These are phyloP conservation scores for Mycena filopes DNA, from an alignment of 768 basidiomycete genomes.

Conservation along the genomic window DNA sequence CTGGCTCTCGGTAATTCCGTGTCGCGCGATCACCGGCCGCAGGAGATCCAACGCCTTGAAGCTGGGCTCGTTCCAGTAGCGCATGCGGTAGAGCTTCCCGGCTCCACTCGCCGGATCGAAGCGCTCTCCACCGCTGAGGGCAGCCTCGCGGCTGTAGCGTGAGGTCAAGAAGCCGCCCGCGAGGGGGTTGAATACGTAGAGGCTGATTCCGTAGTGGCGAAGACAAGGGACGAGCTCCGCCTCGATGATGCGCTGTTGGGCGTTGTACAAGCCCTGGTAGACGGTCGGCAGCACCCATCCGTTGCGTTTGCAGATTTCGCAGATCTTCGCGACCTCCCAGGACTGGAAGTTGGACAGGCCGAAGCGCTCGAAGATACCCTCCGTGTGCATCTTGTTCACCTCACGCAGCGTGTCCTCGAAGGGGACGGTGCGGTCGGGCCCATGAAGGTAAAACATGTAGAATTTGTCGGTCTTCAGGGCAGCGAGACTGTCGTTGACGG, in stretches of 20 bases:
- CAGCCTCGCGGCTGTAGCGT: constrained; percentile 46
- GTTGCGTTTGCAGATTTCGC: constrained; percentile 52
- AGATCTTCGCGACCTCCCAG: constrained; percentile 47
- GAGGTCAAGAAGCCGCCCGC: constrained; percentile 57
- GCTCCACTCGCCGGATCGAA: constrained; percentile 53
- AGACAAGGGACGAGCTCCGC: constrained; percentile 43
- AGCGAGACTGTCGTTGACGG: constrained; percentile 50
- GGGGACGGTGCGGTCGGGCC: constrained; percentile 57
- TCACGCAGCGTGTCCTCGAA: constrained; percentile 56
- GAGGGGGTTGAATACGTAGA: constrained; percentile 56
- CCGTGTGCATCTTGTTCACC: constrained; percentile 51
- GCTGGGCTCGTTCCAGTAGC: constrained; percentile 11
- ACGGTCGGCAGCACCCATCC: constrained; percentile 56
- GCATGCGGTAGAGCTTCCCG: constrained; percentile 25
- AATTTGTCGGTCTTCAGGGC: constrained; percentile 53
- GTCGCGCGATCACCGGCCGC: constrained; percentile 44
- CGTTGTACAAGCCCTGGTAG: constrained; percentile 49
- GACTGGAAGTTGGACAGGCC: constrained; percentile 59
- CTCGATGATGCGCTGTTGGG: constrained; percentile 34
- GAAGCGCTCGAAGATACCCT: constrained; percentile 57
- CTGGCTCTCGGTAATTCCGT: constrained; percentile 54
- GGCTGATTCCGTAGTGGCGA: constrained; percentile 54
- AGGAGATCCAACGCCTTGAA: constrained; percentile 18
- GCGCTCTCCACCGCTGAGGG: constrained; percentile 37
- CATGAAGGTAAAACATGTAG: constrained; percentile 53